phyloP scores from a whole-genome alignment of 495 filamentous ascomycete genomes.

The Tuber indicum region DNA sequence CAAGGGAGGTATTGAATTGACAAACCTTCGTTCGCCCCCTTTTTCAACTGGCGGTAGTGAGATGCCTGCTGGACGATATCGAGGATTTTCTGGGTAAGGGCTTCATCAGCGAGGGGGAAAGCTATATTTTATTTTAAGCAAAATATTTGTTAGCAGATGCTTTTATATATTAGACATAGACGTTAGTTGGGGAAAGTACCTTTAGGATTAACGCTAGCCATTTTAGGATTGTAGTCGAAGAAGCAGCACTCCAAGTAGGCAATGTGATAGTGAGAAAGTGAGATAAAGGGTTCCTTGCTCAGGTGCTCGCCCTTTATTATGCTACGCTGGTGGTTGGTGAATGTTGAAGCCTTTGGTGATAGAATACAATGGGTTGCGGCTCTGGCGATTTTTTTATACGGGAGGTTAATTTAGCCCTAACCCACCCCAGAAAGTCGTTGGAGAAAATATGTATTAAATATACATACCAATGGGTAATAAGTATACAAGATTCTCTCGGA shows the following conservation, averaged over 20 bases:
- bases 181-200: conserved; percentile 17
- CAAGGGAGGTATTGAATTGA: conserved; percentile 5
- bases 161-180: not conserved
- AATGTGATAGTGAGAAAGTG: not conserved
- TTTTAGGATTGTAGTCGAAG: conserved; percentile 15
- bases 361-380: conserved; percentile 18
- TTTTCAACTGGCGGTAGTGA: conserved; percentile 83
- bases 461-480: not conserved
- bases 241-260: conserved; percentile 1
- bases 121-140: conserved; percentile 47
- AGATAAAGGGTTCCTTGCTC: conserved; percentile 42
- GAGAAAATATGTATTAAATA: not conserved
- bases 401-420: not conserved
- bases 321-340: conserved; percentile 14
- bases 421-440: not conserved
- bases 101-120: conserved; percentile 82
- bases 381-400: conserved; percentile 14
- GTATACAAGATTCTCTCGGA: not conserved
- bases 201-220: conserved; percentile 38
- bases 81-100: conserved; percentile 70
- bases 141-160: conserved; percentile 26
- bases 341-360: not conserved
- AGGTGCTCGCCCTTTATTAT: conserved; percentile 40
- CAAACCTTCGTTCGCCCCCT: conserved; percentile 60
- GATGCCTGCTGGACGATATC: conserved; percentile 81